Evolutionary conservation across 1,139 yeast genomes (phyloP).

Genomic region (Geotrichum fermentans): DNA sequence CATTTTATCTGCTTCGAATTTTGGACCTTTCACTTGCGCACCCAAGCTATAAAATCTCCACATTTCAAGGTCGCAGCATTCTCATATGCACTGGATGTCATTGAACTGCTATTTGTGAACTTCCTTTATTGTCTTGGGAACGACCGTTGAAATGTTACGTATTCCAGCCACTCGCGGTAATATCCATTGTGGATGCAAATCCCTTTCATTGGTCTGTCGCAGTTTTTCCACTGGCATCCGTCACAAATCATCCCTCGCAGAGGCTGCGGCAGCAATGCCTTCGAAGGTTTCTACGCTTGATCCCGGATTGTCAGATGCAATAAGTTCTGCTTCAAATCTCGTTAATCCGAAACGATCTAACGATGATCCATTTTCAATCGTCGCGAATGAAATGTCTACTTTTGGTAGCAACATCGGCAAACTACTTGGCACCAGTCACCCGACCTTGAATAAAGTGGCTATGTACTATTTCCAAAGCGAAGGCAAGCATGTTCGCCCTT

Average conservation of each 20-base stretch:
- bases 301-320: constrained; percentile 13
- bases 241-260: constrained; percentile 5
- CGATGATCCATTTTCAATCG: constrained; percentile 79
- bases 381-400: constrained; percentile 90
- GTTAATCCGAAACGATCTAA: constrained; percentile 13
- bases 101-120: too few relatives aligned
- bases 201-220: too few relatives aligned
- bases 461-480: constrained; percentile 93
- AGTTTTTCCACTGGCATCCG: too few relatives aligned
- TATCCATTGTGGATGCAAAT: neutral
- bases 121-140: neutral
- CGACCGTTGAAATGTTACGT: neutral
- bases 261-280: neutral
- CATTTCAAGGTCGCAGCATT: too few relatives aligned
- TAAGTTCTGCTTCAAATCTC: constrained; percentile 17
- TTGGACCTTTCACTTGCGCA: too few relatives aligned
- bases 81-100: too few relatives aligned
- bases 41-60: too few relatives aligned
- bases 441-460: constrained; percentile 82
- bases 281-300: neutral
- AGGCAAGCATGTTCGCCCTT: constrained; percentile 92
- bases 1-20: too few relatives aligned
- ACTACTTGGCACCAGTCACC: constrained; percentile 88
- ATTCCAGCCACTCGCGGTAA: neutral
- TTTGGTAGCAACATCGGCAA: constrained; percentile 82